Base-by-base conservation (phyloP, 768 basidiomycete species). In the Phylloporus arenicola region DNA sequence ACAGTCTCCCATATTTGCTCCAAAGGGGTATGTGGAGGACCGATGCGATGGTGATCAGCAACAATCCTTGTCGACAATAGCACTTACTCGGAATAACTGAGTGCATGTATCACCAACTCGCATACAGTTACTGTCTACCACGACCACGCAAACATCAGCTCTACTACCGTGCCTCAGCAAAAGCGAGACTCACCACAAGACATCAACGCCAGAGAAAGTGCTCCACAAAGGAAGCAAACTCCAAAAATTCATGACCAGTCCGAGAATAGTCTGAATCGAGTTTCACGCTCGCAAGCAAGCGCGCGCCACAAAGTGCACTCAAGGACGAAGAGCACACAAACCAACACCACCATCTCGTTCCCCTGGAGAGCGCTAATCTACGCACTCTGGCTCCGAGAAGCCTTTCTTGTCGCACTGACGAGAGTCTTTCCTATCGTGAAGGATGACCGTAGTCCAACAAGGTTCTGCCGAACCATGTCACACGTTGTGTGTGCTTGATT, bases 241-340 rank as follows among this genome's bases (percentile, higher is more conserved):
- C 33, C n/a, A 44, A 57, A 59, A 57, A 56, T 35, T 54, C 12
- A 45, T 20, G 52, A 61, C 63, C 63, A 64, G 61, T 14, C 53
- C 58, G 20, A 64, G 61, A 65, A 45, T 55, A 66, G 61, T 68
- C 64, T 66, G 64, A 66, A 64, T 64, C 61, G 64, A 58, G 66
- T 66, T 66, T 45, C 61, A 57, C 66, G 24, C 53, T 20, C 49
- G 12, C 2, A 43, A 38, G 30, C 25, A 43, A 49, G 43, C 57
- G 37, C 27, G 63, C 44, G 57, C 64, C 43, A 54, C 65, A 53
- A 67, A 65, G 51, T 50, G 60, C 48, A 67, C 65, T 67, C 38
- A 65, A 64, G 59, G 46, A 51, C 62, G 53, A 58, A n/a, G 43
- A 6, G 6, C 3, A n/a, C 42, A 2, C 35, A 47, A 3, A 4